Base-by-base conservation (phyloP, 2,329 filamentous ascomycete genomes). In the Fusarium coffeatum region DNA sequence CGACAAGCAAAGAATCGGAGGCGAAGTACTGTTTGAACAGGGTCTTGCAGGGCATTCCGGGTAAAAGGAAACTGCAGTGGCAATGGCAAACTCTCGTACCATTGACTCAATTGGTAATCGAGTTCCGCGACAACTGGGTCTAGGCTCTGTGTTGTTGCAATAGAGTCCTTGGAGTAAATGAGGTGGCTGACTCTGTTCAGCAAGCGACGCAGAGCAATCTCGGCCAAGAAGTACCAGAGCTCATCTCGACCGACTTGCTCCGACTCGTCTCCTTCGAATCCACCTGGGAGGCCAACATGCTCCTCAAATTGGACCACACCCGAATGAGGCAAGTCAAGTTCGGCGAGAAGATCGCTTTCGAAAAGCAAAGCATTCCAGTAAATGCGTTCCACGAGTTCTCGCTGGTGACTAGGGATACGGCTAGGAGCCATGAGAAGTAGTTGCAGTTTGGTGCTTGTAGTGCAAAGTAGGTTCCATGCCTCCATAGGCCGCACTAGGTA, bases 331-430 rank as follows among this genome's bases (percentile, higher is more conserved):
- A 96, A 84, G 76, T 95, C 92, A 34, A 95, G 82, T 77, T 95
- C 92, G 11, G 92, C 91, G 6, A 94, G 84, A 41, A 95, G 84
- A 76, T 95, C 92, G 75, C 89, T 94, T 79, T 95, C 92, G 63
- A 93, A 93, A 53, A 95, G 86, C 3, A 94, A 83, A 5, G 92
- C 86, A 72, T 96, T 95, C 93, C 93, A 96, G 81, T 93, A 96
- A 16, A 95, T 90, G 50, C 93, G 85, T 78, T 93, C 91, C 49
- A 89, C 89, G 30, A 95, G 80, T 76, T 94, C 92, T 73, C 89
- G 87, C 76, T 93, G 90, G 32, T 90, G 88, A 6, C 88, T 82
- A 2, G 91, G 91, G 1, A 95, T 87, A 56, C 91, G 87, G 66
- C 87, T 90, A 15, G 92, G 91, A 4, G 90, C 88, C 80, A 92